Evolutionary conservation across 164 flowering plant species (phyloP).

Genomic region (Brasenia schreberi): DNA sequence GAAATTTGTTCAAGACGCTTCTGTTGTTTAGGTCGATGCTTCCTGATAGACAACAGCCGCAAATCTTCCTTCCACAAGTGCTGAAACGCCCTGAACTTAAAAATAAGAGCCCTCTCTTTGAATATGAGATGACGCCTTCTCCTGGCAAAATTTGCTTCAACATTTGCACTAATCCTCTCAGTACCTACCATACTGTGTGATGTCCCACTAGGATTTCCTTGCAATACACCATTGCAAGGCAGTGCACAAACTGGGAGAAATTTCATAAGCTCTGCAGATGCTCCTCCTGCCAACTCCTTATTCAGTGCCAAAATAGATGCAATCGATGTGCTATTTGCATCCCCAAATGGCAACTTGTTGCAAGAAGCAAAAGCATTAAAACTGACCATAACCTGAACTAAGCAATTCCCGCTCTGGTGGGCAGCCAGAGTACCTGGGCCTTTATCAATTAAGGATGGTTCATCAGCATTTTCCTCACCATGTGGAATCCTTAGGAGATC

Average conservation of each 20-base stretch:
- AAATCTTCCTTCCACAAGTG: constrained; percentile 76
- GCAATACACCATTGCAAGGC: neutral
- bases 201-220: neutral
- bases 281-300: constrained; percentile 37
- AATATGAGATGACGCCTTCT: constrained; percentile 38
- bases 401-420: constrained; percentile 4
- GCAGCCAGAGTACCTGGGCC: neutral
- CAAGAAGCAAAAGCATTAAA: constrained; percentile 1
- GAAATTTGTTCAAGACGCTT: constrained; percentile 47
- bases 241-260: constrained; percentile 19
- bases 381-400: constrained; percentile 4
- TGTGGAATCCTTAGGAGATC: neutral
- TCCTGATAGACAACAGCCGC: constrained; percentile 50
- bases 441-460: neutral
- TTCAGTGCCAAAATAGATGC: constrained; percentile 35
- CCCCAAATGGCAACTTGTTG: constrained; percentile 1
- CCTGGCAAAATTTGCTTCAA: constrained; percentile 32
- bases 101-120: constrained; percentile 55
- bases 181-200: neutral
- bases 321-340: constrained; percentile 11
- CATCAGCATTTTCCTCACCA: neutral
- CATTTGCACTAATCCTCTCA: neutral
- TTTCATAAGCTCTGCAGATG: constrained; percentile 40
- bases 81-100: constrained; percentile 58
- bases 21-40: constrained; percentile 46